Base-by-base conservation (phyloP, 768 basidiomycete species). In the Termitomyces sp. region DNA sequence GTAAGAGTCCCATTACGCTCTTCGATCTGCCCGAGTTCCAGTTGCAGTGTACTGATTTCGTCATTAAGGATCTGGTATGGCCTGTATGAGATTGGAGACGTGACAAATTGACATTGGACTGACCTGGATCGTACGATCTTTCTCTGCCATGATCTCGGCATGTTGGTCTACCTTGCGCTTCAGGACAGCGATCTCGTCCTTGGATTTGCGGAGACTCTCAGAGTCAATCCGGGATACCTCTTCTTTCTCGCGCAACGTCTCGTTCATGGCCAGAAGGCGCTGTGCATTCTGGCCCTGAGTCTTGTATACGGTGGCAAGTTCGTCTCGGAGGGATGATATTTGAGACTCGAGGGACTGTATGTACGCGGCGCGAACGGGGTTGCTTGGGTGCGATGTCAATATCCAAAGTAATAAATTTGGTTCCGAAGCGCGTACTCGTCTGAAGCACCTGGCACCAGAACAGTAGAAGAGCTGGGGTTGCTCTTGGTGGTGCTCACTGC, bases 281-380 rank as follows among this genome's bases (percentile, higher is more conserved):
- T 97, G 95, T 1, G 94, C 91, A 70, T 97, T 96, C 73, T 96
- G 93, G 4, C 92, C 91, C 61, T 98, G 95, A 0, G 93, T 92
- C 71, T 96, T 95, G 78, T 98, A 99, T 1, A 96, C 86, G 9
- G 90, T 92, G 3, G 95, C 92, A 50, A 98, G 80, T 70, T 98
- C 96, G 64, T 92, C 90, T 34, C 95, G 87, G 49, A 97, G 77
- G 12, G 90, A 87, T 2, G 93, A 92, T 70, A 98, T 90, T 68
- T 98, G 94, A 4, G 90, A 87, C 71, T 98, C 95, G 48, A 98
- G 85, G 20, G 96, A 97, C 1, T 87, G 77, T 71, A 95, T 85
- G 71, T 96, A 93, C 16, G 94, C 94, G 37, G 88, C 84, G 43
- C 88, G 85, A 42, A 95, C 88, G 26, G 92, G 87, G 68, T 93